A percentile compares a stretch with the other conserved stretches of the same genome.
These are phyloP conservation scores for Coffea canephora DNA, from an alignment of 257 asterid genomes.

Conservation along the genomic window DNA sequence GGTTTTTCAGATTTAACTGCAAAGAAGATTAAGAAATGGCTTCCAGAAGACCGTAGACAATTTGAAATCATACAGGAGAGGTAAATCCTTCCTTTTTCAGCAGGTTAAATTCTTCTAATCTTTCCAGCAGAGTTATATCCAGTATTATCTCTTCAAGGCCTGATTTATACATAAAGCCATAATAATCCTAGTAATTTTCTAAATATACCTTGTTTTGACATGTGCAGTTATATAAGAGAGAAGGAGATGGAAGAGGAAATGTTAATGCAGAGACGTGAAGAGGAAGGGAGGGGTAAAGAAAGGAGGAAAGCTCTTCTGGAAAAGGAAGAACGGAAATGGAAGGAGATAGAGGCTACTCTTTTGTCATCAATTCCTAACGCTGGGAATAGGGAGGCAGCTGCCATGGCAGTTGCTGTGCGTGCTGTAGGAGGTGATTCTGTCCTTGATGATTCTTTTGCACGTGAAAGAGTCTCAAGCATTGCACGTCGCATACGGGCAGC, in stretches of 20 bases:
- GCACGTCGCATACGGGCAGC: conserved; percentile 92
- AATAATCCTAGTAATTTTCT: background rate
- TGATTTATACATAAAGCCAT: background rate
- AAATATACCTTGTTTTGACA: conserved; percentile 26
- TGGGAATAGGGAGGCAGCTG: conserved; percentile 98
- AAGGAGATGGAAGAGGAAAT: conserved; percentile 99
- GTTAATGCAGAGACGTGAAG: conserved; percentile 97
- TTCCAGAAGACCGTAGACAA: conserved; percentile 97
- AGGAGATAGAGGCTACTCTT: conserved; percentile 96
- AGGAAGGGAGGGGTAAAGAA: conserved; percentile 97
- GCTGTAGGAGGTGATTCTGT: conserved; percentile 99
- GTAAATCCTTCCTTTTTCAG: conserved; percentile 29
- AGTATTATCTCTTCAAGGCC: background rate
- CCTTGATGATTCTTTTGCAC: conserved; percentile 92
- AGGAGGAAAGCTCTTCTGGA: conserved; percentile 94
- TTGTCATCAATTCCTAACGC: conserved; percentile 95
- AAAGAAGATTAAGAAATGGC: conserved; percentile 91
- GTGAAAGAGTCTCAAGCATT: conserved; percentile 92
- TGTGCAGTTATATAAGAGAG: conserved; percentile 84
- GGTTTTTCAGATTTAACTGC: conserved; percentile 98
- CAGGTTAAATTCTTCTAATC: conserved; percentile 3
- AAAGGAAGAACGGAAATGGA: conserved; percentile 99
- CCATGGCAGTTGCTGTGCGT: conserved; percentile 99
- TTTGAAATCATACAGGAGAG: conserved; percentile 98
- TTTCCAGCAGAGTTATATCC: background rate